Percentiles rank a stretch among this genome's conserved stretches.
Evolutionary conservation across 306 rosid species (phyloP).

Genomic region (Cicer chorassanicum): DNA sequence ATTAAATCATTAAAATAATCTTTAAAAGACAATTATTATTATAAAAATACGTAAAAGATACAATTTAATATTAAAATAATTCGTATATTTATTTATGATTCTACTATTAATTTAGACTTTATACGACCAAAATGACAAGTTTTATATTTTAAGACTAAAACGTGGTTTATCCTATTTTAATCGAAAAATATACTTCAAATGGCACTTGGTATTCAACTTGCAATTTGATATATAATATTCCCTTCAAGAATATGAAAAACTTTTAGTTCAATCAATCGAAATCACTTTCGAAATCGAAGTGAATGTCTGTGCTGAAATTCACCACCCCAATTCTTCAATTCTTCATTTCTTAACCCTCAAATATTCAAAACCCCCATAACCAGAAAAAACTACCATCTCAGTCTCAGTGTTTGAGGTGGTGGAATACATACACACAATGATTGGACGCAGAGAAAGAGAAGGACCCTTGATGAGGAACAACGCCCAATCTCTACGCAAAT

Average conservation of each 20-base stretch:
- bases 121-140: too few species aligned
- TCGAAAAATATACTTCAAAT: too few species aligned
- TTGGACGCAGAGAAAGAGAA: slow-evolving; percentile 73
- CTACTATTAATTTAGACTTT: too few species aligned
- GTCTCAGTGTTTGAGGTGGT: slow-evolving; percentile 30
- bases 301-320: slow-evolving; percentile 9
- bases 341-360: slow-evolving; percentile 4
- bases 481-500: slow-evolving; percentile 54
- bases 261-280: slow-evolving; percentile 15
- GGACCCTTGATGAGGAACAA: slow-evolving; percentile 67
- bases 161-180: too few species aligned
- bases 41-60: too few species aligned
- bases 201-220: too few species aligned
- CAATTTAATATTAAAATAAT: too few species aligned
- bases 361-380: slow-evolving; percentile 20
- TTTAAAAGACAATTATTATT: too few species aligned
- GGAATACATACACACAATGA: slow-evolving; percentile 47
- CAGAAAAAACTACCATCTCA: not conserved
- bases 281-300: slow-evolving; percentile 14
- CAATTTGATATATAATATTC: not conserved
- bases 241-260: slow-evolving; percentile 11
- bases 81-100: too few species aligned
- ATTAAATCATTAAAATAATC: too few species aligned
- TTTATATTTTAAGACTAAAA: too few species aligned
- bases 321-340: slow-evolving; percentile 22